Evolutionary conservation across 2,329 filamentous ascomycete species (phyloP).

Genomic region (Aspergillus sp.): DNA sequence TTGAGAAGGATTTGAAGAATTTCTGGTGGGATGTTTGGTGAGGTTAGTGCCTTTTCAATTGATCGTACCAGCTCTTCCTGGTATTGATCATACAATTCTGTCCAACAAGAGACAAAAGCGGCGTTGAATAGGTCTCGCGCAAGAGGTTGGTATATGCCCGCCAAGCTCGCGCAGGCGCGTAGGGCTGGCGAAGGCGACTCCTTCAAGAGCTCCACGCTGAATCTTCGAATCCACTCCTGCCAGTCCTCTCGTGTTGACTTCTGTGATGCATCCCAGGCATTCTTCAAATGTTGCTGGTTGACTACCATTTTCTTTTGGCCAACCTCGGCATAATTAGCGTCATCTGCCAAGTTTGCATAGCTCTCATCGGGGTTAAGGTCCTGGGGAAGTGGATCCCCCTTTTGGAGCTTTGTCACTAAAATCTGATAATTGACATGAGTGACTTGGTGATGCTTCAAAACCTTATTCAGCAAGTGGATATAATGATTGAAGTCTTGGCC

Average conservation of each 20-base stretch:
- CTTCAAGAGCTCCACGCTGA: slow-evolving; percentile 90
- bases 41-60: slow-evolving; percentile 93
- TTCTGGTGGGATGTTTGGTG: slow-evolving; percentile 92
- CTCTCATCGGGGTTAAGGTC: slow-evolving; percentile 85
- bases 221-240: slow-evolving; percentile 97
- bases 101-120: slow-evolving; percentile 98
- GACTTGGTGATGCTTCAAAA: slow-evolving; percentile 74
- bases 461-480: slow-evolving; percentile 88
- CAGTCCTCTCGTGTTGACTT: slow-evolving; percentile 98
- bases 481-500: slow-evolving; percentile 96
- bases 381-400: slow-evolving; percentile 91
- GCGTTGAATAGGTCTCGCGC: slow-evolving; percentile 97
- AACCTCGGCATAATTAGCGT: slow-evolving; percentile 78
- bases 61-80: slow-evolving; percentile 95
- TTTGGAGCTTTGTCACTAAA: slow-evolving; percentile 87
- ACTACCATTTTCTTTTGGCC: slow-evolving; percentile 92
- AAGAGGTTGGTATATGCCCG: slow-evolving; percentile 85
- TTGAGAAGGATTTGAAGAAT: slow-evolving; percentile 92
- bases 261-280: slow-evolving; percentile 93
- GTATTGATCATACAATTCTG: slow-evolving; percentile 92
- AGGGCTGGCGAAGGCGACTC: slow-evolving; percentile 96
- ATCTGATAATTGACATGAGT: slow-evolving; percentile 90
- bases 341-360: slow-evolving; percentile 75
- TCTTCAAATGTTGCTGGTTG: slow-evolving; percentile 95
- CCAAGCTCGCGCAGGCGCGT: slow-evolving; percentile 86